Evolutionary conservation across 73 alveolate species (phyloP).

Genomic region (Urostyla sp.): DNA sequence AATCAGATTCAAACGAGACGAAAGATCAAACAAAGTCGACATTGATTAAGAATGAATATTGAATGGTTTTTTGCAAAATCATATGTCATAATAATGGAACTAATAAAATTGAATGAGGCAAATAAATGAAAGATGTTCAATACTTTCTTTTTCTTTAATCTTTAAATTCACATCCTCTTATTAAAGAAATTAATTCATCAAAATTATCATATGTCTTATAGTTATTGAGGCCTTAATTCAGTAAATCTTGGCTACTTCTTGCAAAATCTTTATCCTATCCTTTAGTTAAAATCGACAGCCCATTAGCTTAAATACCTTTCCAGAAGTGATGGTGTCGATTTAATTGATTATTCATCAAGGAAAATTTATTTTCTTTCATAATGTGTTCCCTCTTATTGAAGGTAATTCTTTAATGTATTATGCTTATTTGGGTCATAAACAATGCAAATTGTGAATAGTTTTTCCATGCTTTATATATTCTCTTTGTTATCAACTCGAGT

Average conservation of each 20-base stretch:
- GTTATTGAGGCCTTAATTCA: conserved; percentile 24
- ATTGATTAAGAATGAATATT: conserved; percentile 1
- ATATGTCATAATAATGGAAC: background rate
- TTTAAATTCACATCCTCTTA: no score
- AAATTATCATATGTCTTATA: conserved; percentile 5
- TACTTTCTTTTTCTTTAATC: no score
- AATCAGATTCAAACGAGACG: background rate
- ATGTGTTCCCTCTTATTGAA: background rate
- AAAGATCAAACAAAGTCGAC: no score
- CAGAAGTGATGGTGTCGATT: background rate
- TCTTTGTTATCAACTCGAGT: conserved; percentile 44
- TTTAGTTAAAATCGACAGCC: conserved; percentile 9
- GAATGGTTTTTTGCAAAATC: background rate
- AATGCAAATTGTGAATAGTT: conserved; percentile 24
- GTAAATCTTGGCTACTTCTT: conserved; percentile 30
- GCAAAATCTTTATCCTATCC: conserved; percentile 20
- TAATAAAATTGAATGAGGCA: background rate
- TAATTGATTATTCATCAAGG: conserved; percentile 2
- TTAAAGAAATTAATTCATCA: no score
- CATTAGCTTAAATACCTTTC: conserved; percentile 1
- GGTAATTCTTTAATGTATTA: background rate
- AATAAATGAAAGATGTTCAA: background rate
- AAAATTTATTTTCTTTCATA: background rate
- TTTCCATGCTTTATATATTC: background rate
- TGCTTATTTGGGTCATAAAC: conserved; percentile 57